Base-by-base conservation (phyloP, 345 rosid genomes). In the Nasturtium officinale region DNA sequence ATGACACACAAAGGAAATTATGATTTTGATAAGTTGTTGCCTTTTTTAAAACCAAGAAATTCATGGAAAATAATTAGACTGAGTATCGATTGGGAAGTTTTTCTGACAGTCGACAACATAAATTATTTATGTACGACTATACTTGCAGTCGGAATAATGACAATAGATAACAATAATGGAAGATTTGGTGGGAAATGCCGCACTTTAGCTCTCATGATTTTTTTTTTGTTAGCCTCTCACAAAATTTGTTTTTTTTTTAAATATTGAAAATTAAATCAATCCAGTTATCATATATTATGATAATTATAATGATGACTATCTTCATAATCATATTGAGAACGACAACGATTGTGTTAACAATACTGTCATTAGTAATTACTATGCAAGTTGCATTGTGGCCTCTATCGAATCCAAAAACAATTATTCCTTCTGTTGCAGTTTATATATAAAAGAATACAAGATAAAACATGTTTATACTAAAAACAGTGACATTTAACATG, bases 161-260 rank as follows among this genome's bases (percentile, higher is more conserved):
- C 21, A 45, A 46, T 9, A 56, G 12, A 55, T 46, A 54, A 30
- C 58, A 33, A 57, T 32, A 73, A 45, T 55, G 20, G 65, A 65
- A 45, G 21, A 43, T 55, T 65, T 55, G 65, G 65, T 73, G 77
- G 71, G 32, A 56, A 46, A 55, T 65, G 42, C 30, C 68, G 37
- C 75, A 50, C 46, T 73, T 23, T 16, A 72, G 3, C 47, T 53
- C 21, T 40, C 48, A 29, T 7, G n/a, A 9, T 28, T 54, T 4
- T 7, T n/a, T 15, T n/a, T n/a, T 9, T 23, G 16, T 52, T 16
- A 52, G 12, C 17, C 57, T 25, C 18, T 52, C 46, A 38, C 3
- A 8, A 37, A 26, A 7, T 4, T 35, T 25, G 4, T 10, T 4
- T 50, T 40, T 26, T 53, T 20, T 5, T 11, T n/a, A 12, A 5